Evolutionary conservation across 257 asterid genomes (phyloP), one percentile per base, ranked within the genome.

Genomic region (Solanum bukasovii): DNA sequence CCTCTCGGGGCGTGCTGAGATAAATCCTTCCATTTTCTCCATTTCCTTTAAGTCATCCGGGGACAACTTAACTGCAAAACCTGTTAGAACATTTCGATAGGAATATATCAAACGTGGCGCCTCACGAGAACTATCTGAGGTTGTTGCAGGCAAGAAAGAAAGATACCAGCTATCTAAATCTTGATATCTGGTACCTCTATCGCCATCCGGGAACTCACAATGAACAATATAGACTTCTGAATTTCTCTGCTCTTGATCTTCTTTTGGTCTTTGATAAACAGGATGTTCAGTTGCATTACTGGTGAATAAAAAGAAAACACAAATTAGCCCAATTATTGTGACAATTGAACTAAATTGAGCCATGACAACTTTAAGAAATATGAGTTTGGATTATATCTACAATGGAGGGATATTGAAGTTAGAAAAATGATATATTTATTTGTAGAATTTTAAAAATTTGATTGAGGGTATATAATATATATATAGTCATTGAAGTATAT

Each of bases 191-290:
- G 87, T 29, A 14, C 18, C 44, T 4, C 61, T 10, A 27, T 65
- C 85, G 14, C n/a, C 56, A 40, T 37, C 75, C 0, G 92, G 88
- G 13, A n/a, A 4, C 31, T 86, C 88, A 25, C 90, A 90, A 68
- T 89, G 92, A 44, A 92, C 89, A 23, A 93, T 93, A 71, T 89
- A 93, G 33, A 92, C 85, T 35, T 89, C 65, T 12, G 87, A 34
- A 70, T 31, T 38, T 21, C 25, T 34, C 3, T 63, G 44, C 18
- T 9, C 68, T 46, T 70, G 6, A 29, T 81, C 85, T 81, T 81
- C 68, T 4, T 35, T 74, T 1, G 85, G 68, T 27, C 70, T 81
- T 46, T 9, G 68, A 81, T 81, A 20, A 29, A 44, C 42, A 46
- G 68, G 85, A 31, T 81, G 68, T 81, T 81, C 42, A 29, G 38